A percentile compares a stretch with the other conserved stretches of the same genome.
These are phyloP conservation scores for Syzygium malaccense DNA, from an alignment of 441 rosid species.

Conservation along the genomic window DNA sequence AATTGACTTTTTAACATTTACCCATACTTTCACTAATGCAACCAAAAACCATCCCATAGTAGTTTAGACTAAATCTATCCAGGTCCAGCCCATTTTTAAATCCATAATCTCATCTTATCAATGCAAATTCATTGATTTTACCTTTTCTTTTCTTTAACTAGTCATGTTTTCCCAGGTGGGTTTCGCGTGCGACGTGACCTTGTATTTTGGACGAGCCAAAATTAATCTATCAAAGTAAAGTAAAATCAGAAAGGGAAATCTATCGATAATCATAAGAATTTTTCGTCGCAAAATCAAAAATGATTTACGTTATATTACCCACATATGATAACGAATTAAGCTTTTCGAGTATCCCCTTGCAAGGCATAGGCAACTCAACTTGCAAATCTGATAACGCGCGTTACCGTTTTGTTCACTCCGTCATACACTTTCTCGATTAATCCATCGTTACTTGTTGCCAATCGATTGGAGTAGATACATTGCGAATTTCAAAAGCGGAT, in stretches of 20 bases:
- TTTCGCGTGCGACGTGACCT: not conserved
- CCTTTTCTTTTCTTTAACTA: not conserved
- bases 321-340: not conserved
- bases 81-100: not conserved
- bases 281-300: not conserved
- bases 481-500: not conserved
- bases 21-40: not conserved
- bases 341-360: not conserved
- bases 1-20: not conserved
- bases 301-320: not conserved
- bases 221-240: not conserved
- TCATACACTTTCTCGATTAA: not conserved
- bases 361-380: not conserved
- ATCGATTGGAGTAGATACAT: not conserved
- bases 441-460: not conserved
- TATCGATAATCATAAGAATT: not conserved
- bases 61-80: not conserved
- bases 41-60: not conserved
- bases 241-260: not conserved
- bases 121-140: not conserved
- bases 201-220: not conserved
- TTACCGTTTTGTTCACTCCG: not conserved
- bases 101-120: not conserved
- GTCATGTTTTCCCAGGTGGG: not conserved
- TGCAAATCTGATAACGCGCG: fast-evolving